Percentiles rank a stretch among this genome's conserved stretches.
phyloP scores from a whole-genome alignment of 441 rosid species.

The Euphorbia corollata region DNA sequence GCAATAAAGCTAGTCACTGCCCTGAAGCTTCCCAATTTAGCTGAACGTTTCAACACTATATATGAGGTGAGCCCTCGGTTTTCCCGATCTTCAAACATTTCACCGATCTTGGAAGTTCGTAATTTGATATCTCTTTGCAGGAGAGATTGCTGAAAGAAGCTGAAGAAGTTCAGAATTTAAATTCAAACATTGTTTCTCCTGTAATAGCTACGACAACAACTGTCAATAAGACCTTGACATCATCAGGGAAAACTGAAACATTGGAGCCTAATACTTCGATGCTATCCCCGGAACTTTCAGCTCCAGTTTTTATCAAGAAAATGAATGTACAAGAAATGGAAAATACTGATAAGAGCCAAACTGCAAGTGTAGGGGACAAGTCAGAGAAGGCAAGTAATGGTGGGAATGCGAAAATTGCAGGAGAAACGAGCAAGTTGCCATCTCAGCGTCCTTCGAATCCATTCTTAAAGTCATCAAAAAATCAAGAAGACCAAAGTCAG shows the following conservation, averaged over 20 bases:
- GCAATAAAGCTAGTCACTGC: conserved; percentile 83
- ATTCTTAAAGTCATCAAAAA: conserved; percentile 37
- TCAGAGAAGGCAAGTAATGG: conserved; percentile 12
- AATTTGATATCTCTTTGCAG: conserved; percentile 29
- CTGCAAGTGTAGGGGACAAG: conserved; percentile 12
- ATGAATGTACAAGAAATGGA: conserved; percentile 30
- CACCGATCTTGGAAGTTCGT: not conserved
- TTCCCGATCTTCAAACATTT: not conserved
- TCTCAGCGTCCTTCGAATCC: conserved; percentile 38
- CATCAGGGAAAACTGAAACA: conserved; percentile 28
- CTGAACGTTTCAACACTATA: conserved; percentile 70
- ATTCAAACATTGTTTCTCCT: conserved; percentile 15
- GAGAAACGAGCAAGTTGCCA: conserved; percentile 17
- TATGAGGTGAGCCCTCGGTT: conserved; percentile 46
- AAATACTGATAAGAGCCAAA: conserved; percentile 21
- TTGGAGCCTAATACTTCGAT: conserved; percentile 28
- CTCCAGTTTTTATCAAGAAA: conserved; percentile 39
- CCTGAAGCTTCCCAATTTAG: conserved; percentile 85
- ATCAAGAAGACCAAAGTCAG: conserved; percentile 12
- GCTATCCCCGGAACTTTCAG: conserved; percentile 29
- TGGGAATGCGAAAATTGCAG: conserved; percentile 8
- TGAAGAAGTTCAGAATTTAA: conserved; percentile 23
- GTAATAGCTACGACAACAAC: conserved; percentile 16
- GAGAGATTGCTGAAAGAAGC: conserved; percentile 63
- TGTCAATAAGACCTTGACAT: conserved; percentile 25